These are phyloP conservation scores for Fusarium continuum DNA, from an alignment of 2,329 filamentous ascomycete species.

Conservation along the genomic window DNA sequence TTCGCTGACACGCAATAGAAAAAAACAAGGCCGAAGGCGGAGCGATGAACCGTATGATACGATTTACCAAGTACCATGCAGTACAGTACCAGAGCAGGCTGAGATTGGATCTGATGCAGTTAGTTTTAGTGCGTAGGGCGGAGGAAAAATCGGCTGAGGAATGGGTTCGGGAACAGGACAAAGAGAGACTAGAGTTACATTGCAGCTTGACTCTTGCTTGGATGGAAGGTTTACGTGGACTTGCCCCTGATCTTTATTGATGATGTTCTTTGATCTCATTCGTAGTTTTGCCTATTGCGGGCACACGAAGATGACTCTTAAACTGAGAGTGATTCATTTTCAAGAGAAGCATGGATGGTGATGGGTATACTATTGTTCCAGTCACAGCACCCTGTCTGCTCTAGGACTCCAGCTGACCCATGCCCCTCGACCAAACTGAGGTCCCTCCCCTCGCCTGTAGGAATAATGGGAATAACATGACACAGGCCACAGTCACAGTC, in stretches of 20 bases:
- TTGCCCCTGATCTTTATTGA: background rate
- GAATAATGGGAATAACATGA: background rate
- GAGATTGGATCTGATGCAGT: slow-evolving; percentile 1
- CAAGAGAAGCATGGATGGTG: background rate
- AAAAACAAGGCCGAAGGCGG: slow-evolving; percentile 23
- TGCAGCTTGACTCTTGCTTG: slow-evolving; percentile 8
- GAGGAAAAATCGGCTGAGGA: slow-evolving; percentile 34
- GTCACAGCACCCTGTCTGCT: background rate
- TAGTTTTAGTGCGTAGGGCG: slow-evolving; percentile 32
- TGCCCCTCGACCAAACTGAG: background rate
- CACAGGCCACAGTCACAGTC: background rate
- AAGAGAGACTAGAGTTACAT: slow-evolving; percentile 17
- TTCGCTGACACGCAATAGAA: background rate
- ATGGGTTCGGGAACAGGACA: slow-evolving; percentile 15
- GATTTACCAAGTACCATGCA: background rate
- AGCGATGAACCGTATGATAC: slow-evolving; percentile 16
- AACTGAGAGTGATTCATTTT: background rate
- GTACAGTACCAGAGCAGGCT: background rate
- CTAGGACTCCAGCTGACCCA: background rate
- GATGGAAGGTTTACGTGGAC: background rate
- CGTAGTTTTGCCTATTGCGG: background rate
- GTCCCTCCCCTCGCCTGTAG: no score
- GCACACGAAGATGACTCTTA: background rate
- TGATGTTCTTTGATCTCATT: background rate
- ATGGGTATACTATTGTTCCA: background rate